These are phyloP conservation scores for Phaeodactylum tricornutum DNA, from an alignment of 108 stramenopile genomes.

Conservation along the genomic window DNA sequence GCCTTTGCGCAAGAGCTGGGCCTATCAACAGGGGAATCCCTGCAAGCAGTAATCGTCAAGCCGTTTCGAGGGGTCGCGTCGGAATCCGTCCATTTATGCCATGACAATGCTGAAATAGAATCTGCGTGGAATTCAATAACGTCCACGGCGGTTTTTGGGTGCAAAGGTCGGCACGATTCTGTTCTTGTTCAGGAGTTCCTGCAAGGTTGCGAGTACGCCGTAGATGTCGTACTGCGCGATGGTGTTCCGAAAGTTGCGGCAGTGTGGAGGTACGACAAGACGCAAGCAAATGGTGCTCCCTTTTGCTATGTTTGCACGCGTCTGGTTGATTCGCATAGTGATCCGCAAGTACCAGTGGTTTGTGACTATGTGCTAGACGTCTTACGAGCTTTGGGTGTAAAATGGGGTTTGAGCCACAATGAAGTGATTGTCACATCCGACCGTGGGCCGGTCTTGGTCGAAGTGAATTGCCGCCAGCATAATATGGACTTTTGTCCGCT, in stretches of 20 bases:
- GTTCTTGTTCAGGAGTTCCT: constrained; percentile 77
- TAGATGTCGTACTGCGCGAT: constrained; percentile 81
- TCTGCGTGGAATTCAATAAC: constrained; percentile 68
- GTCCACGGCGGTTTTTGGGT: constrained; percentile 67
- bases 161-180: constrained; percentile 57
- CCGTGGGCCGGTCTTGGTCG: constrained; percentile 51
- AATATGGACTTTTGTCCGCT: constrained; percentile 77
- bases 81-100: constrained; percentile 87
- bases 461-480: constrained; percentile 84
- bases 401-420: constrained; percentile 68
- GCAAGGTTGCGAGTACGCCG: constrained; percentile 80
- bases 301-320: constrained; percentile 84
- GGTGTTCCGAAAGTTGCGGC: constrained; percentile 90
- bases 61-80: constrained; percentile 83
- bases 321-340: constrained; percentile 36
- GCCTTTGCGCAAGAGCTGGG: constrained; percentile 45
- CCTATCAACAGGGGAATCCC: not conserved
- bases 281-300: constrained; percentile 72
- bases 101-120: constrained; percentile 35
- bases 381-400: constrained; percentile 52
- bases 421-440: constrained; percentile 60
- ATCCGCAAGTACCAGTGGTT: constrained; percentile 24
- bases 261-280: constrained; percentile 94
- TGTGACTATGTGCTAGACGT: constrained; percentile 39
- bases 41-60: constrained; percentile 51